Evolutionary conservation across 345 rosid genomes (phyloP).

Genomic region (Eucalyptus polybractea): DNA sequence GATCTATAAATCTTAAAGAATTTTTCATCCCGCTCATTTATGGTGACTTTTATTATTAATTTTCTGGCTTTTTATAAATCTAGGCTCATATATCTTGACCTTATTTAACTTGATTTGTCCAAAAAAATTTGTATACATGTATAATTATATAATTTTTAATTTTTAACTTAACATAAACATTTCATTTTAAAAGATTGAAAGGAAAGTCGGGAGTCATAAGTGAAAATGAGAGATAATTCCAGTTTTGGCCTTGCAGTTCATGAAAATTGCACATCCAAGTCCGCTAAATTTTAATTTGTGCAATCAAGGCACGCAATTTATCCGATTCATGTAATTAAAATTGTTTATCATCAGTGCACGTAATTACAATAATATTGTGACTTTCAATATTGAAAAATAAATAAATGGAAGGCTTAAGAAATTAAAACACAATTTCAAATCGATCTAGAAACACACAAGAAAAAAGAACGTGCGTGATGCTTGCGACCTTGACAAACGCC

Average conservation of each 20-base stretch:
- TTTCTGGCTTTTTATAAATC: background rate
- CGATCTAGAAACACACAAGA: background rate
- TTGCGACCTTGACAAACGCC: background rate
- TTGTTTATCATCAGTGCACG: background rate
- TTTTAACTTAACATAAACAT: background rate
- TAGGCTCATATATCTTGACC: background rate
- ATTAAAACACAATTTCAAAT: background rate
- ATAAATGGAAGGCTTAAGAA: background rate
- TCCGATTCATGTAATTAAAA: background rate
- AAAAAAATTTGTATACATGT: accelerated
- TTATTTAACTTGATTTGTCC: background rate
- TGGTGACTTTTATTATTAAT: background rate
- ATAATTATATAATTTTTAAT: background rate
- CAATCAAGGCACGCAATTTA: background rate
- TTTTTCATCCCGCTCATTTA: background rate
- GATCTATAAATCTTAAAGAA: background rate
- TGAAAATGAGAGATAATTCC: background rate
- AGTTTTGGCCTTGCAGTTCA: background rate
- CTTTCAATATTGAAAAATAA: background rate
- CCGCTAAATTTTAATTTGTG: background rate
- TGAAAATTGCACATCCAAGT: background rate
- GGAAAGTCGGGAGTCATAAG: background rate
- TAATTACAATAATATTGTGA: background rate
- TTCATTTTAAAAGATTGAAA: background rate
- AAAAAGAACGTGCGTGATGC: background rate